Evolutionary conservation across 192 early-diverging fungal species (phyloP).

Genomic region (Coemansia sp.): DNA sequence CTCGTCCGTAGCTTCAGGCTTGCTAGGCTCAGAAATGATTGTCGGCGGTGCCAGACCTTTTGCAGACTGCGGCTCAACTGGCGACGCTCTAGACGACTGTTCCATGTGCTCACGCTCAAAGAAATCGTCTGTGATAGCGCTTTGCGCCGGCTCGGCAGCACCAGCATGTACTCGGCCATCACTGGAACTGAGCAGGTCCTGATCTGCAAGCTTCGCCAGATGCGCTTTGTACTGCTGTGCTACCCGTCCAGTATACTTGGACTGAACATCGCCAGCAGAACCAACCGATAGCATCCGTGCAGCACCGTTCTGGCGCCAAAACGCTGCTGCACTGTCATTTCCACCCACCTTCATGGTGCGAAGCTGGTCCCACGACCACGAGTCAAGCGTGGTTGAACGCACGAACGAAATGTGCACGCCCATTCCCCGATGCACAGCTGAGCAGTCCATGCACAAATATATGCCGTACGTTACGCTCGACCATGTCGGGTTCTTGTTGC

Average conservation of each 20-base stretch:
- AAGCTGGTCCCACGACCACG: conserved; percentile 92
- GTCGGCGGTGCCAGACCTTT: conserved; percentile 31
- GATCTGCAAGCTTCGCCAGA: conserved; percentile 64
- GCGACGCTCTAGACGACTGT: conserved; percentile 6
- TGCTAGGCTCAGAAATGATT: conserved; percentile 12
- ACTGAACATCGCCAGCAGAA: conserved; percentile 67
- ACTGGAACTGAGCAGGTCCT: conserved; percentile 55
- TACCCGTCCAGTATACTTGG: conserved; percentile 73
- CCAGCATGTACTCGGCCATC: conserved; percentile 36
- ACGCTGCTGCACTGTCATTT: conserved; percentile 77
- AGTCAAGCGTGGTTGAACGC: conserved; percentile 83
- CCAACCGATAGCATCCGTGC: conserved; percentile 26
- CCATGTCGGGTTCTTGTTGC: conserved; percentile 94
- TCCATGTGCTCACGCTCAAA: conserved; percentile 27
- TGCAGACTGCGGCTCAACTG: neutral
- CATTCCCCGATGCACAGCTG: conserved; percentile 91
- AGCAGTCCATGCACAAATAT: conserved; percentile 95
- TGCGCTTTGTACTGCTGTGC: conserved; percentile 82
- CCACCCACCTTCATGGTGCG: conserved; percentile 87
- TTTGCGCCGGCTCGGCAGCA: conserved; percentile 4
- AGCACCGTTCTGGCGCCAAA: conserved; percentile 73
- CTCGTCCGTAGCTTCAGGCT: neutral
- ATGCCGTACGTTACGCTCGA: conserved; percentile 90
- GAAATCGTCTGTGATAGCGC: conserved; percentile 16
- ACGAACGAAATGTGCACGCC: conserved; percentile 98